Evolutionary conservation across 805 yeast genomes (phyloP).

Genomic region (Candida tammaniensis): DNA sequence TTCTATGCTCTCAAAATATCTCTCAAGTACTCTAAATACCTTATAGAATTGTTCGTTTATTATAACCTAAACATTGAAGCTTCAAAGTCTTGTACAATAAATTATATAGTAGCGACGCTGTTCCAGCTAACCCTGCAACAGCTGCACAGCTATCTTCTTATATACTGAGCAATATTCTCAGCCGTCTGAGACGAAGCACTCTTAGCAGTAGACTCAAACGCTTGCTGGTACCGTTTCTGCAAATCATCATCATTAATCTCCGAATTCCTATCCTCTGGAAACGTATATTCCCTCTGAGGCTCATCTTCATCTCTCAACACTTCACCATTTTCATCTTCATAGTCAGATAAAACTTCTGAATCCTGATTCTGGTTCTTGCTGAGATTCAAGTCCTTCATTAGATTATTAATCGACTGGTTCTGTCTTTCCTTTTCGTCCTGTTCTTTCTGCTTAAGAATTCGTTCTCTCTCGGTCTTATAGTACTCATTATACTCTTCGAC

Average conservation of each 20-base stretch:
- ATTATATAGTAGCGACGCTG: no score
- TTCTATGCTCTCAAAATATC: no score
- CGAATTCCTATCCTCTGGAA: slow-evolving; percentile 62
- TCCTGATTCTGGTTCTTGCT: slow-evolving; percentile 32
- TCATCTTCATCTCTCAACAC: slow-evolving; percentile 47
- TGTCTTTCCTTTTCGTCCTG: slow-evolving; percentile 71
- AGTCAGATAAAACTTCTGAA: slow-evolving; percentile 52
- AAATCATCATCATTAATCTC: slow-evolving; percentile 53
- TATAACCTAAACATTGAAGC: no score
- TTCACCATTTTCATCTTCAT: slow-evolving; percentile 48
- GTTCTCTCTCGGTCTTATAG: slow-evolving; percentile 83
- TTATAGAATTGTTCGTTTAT: no score
- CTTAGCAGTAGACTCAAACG: slow-evolving; percentile 63
- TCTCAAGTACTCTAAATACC: no score
- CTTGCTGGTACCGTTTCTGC: slow-evolving; percentile 70
- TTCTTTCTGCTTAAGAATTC: slow-evolving; percentile 71
- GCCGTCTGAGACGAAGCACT: slow-evolving; percentile 65
- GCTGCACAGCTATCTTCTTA: no score
- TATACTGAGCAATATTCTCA: slow-evolving; percentile 67
- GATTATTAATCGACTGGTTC: slow-evolving; percentile 62
- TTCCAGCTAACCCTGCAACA: no score
- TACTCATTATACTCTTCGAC: slow-evolving; percentile 82
- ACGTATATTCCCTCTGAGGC: slow-evolving; percentile 62
- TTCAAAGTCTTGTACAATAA: no score
- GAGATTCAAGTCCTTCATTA: slow-evolving; percentile 87